Percentiles rank a stretch among this genome's conserved stretches.
Evolutionary conservation across 495 filamentous ascomycete genomes (phyloP).

Genomic region (Diplogelasinospora grovesii): DNA sequence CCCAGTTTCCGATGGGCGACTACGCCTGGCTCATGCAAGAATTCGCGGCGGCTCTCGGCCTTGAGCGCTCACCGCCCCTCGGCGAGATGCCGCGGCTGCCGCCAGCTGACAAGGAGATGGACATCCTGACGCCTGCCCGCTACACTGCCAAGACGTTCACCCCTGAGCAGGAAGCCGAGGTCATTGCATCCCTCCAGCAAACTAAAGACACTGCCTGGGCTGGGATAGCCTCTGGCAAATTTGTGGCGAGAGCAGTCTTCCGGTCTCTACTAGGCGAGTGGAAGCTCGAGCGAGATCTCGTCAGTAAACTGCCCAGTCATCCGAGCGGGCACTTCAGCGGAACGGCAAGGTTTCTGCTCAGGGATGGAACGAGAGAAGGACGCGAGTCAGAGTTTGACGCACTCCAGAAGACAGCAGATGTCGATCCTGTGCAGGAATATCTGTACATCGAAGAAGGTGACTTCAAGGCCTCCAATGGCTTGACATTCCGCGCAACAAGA

Average conservation of each 20-base stretch:
- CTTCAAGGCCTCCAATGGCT: conserved; percentile 43
- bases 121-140: conserved; percentile 39
- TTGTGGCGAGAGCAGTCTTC: conserved; percentile 60
- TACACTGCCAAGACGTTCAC: conserved; percentile 23
- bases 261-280: conserved; percentile 68
- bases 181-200: conserved; percentile 22
- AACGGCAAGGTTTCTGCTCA: conserved; percentile 55
- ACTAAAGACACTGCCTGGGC: conserved; percentile 28
- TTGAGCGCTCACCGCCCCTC: conserved; percentile 24
- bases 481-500: conserved; percentile 43
- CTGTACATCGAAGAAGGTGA: conserved; percentile 59
- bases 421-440: conserved; percentile 52
- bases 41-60: conserved; percentile 49
- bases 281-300: conserved; percentile 48
- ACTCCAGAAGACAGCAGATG: conserved; percentile 1
- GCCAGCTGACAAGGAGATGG: conserved; percentile 32
- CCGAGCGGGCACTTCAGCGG: conserved; percentile 58
- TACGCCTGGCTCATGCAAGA: conserved; percentile 74
- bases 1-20: conserved; percentile 77
- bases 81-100: conserved; percentile 24
- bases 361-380: conserved; percentile 42
- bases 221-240: conserved; percentile 32
- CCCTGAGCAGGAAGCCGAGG: conserved; percentile 15
- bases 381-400: conserved; percentile 31
- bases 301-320: conserved; percentile 38